phyloP scores from a whole-genome alignment of 345 rosid species.

The Eucalyptus sideroxylon region DNA sequence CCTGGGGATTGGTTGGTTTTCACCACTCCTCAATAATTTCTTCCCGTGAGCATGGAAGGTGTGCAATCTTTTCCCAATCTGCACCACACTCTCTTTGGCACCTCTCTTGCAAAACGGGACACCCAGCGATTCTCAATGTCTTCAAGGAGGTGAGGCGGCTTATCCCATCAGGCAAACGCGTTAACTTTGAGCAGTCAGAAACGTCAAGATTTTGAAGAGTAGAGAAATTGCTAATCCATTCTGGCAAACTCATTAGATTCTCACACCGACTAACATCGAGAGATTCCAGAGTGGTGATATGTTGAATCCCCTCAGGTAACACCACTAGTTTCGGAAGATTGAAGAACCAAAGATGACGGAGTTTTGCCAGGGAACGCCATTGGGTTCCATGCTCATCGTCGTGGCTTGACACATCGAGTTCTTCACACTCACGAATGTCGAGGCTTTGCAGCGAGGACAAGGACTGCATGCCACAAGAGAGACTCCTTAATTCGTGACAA shows the following conservation, averaged over 20 bases:
- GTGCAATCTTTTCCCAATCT: neutral
- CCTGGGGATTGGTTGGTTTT: rapidly evolving
- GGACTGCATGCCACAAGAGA: neutral
- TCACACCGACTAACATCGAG: rapidly evolving
- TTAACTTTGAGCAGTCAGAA: rapidly evolving
- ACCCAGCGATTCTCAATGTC: rapidly evolving
- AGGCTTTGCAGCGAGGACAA: rapidly evolving
- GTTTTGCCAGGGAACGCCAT: neutral
- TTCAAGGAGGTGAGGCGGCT: neutral
- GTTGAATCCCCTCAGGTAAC: neutral
- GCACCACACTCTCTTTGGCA: neutral
- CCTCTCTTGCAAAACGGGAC: neutral
- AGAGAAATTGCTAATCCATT: neutral
- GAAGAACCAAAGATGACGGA: rapidly evolving
- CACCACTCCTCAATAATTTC: rapidly evolving
- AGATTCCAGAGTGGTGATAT: neutral
- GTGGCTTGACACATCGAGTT: neutral
- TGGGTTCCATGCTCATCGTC: neutral
- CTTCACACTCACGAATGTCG: rapidly evolving
- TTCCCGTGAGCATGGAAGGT: neutral
- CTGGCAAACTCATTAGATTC: neutral
- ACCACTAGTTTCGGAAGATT: rapidly evolving
- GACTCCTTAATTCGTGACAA: neutral
- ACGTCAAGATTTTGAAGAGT: rapidly evolving
- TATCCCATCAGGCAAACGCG: neutral